Base-by-base conservation (phyloP, 2,329 filamentous ascomycete genomes). In the Hymenoscyphus fructigenus region DNA sequence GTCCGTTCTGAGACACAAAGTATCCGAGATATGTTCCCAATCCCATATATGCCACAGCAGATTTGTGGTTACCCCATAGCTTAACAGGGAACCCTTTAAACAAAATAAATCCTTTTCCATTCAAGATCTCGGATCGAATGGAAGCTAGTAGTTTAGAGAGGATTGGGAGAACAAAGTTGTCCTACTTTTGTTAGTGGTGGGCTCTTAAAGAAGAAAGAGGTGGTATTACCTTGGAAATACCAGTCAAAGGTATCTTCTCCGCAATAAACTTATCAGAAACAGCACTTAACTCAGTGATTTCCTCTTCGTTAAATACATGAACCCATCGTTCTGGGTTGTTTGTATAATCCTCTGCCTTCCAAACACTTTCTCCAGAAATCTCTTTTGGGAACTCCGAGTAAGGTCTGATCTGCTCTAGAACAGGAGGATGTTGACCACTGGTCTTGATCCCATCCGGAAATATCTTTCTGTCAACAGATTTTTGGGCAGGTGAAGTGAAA, bases 11-110 rank as follows among this genome's bases (percentile, higher is more conserved):
- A 28, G 87, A 91, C 50, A 96, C 87, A 68, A 95, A 94, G 80
- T 96, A 95, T 65, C 93, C 92, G 10, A 96, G 83, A 76, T 96
- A 89, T 5, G 91, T 91, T 50, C 91, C 89, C 1, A 97, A 83
- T 3, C 93, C 93, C 89, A 96, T 93, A 79, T 96, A 96, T n/a
- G 90, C 92, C 12, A 92, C 88, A 7, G 92, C 92, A 12, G 87
- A 91, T 79, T 96, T 96, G 75, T 87, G 84, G 61, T 87, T 85
- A 0, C 89, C 87, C 93, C 93, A 97, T 78, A 84, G 76, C 55
- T 84, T 73, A 0, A 93, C 91, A 0, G 92, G 92, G 76, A 96
- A 89, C 60, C 90, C 88, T 76, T 95, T 96, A 82, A 96, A 95
- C 15, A 96, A 84, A 68, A 95, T 90, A 79, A 96, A 96, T 17